These are phyloP conservation scores for Phaeotremella skinneri DNA, from an alignment of 768 basidiomycete species.

Conservation along the genomic window DNA sequence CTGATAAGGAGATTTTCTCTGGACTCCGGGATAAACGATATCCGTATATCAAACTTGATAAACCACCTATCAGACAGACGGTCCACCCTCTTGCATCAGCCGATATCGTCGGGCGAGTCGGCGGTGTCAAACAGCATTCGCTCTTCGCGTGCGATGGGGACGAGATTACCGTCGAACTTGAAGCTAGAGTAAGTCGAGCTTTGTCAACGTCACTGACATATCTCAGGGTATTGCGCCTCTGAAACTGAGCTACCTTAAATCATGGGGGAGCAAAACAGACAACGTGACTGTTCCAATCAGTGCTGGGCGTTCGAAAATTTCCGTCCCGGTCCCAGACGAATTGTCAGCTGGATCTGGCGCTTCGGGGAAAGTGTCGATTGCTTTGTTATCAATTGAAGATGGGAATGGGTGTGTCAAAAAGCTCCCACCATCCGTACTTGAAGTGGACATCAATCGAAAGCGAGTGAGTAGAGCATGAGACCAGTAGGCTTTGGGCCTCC, in stretches of 20 bases:
- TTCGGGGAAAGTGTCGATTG: constrained; percentile 36
- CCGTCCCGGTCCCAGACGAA: constrained; percentile 35
- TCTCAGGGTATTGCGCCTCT: constrained; percentile 82
- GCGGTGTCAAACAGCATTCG: constrained; percentile 22
- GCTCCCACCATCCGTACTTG: constrained; percentile 70
- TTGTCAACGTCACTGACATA: neutral
- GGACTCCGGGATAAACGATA: constrained; percentile 82
- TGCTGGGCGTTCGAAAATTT: constrained; percentile 68
- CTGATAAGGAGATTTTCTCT: constrained; percentile 56
- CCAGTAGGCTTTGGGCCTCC: neutral
- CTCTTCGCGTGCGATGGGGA: constrained; percentile 70
- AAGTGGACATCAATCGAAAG: constrained; percentile 77
- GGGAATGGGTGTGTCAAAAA: constrained; percentile 78
- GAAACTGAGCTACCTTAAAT: constrained; percentile 65
- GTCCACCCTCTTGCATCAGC: constrained; percentile 76
- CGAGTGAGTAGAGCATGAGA: constrained; percentile 62
- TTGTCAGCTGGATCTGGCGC: constrained; percentile 28
- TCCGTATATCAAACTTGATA: constrained; percentile 67
- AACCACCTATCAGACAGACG: constrained; percentile 74
- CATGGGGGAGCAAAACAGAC: constrained; percentile 22
- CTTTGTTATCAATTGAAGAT: constrained; percentile 76
- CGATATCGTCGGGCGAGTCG: constrained; percentile 27
- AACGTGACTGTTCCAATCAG: constrained; percentile 33
- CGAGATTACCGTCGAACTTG: constrained; percentile 71
- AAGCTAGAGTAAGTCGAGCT: constrained; percentile 62